Conservation (phyloP, 306 rosid genomes). For the Erythrophleum fordii region DNA sequence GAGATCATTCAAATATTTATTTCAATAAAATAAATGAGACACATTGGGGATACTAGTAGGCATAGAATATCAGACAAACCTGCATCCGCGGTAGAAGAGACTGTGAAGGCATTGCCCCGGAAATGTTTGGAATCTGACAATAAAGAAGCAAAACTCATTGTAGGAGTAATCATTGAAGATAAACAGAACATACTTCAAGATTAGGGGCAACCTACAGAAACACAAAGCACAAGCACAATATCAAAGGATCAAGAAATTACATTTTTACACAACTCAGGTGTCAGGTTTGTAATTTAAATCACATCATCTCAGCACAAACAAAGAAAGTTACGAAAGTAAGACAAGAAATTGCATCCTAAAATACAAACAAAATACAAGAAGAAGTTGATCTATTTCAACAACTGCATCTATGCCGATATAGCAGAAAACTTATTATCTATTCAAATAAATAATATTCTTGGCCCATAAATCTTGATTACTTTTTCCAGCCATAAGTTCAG, state of each 20-base stretch:
- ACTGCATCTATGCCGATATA: neutral
- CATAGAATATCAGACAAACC: slow-evolving; percentile 57
- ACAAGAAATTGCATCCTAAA: slow-evolving; percentile 19
- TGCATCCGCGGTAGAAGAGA: slow-evolving; percentile 72
- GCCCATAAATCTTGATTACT: neutral
- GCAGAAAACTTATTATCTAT: slow-evolving; percentile 14
- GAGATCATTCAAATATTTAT: slow-evolving; percentile 8
- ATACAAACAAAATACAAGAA: slow-evolving; percentile 25
- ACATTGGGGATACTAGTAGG: slow-evolving; percentile 1
- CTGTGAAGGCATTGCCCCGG: slow-evolving; percentile 81
- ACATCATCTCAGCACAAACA: neutral
- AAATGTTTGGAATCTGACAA: slow-evolving; percentile 84
- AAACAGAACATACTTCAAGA: slow-evolving; percentile 20
- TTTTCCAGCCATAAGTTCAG: slow-evolving; percentile 7
- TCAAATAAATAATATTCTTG: slow-evolving; percentile 9
- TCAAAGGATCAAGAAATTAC: slow-evolving; percentile 10
- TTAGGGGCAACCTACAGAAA: slow-evolving; percentile 27
- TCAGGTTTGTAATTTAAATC: neutral
- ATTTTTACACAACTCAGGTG: slow-evolving; percentile 10
- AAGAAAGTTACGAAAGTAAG: neutral
- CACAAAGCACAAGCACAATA: neutral
- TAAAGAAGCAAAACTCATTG: slow-evolving; percentile 32
- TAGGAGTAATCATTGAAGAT: slow-evolving; percentile 26
- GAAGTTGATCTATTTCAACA: slow-evolving; percentile 1
- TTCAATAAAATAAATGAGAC: slow-evolving; percentile 28